Percentiles rank a stretch among this genome's conserved stretches.
These are phyloP conservation scores for Priceomyces haplophilus DNA, from an alignment of 805 yeast genomes.

Conservation along the genomic window DNA sequence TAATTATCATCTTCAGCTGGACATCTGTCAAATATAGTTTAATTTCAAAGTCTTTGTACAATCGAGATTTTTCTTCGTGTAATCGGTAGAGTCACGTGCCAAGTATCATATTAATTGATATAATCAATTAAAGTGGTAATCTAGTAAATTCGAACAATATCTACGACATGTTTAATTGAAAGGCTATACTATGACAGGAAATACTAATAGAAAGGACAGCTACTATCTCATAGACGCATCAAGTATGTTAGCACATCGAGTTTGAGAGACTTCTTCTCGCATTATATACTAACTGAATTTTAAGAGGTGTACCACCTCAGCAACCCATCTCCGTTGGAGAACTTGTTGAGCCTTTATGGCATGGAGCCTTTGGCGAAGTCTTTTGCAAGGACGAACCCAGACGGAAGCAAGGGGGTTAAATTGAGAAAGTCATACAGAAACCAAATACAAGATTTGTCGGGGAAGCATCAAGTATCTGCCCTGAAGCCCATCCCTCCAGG, in stretches of 20 bases:
- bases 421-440: slow-evolving; percentile 92
- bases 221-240: slow-evolving; percentile 11
- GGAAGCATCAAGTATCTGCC: slow-evolving; percentile 65
- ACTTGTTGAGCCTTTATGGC: slow-evolving; percentile 67
- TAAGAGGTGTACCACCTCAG: slow-evolving; percentile 39
- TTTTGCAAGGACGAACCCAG: slow-evolving; percentile 82
- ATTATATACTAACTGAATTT: neutral
- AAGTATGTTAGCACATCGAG: slow-evolving; percentile 5
- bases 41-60: neutral
- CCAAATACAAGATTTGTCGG: slow-evolving; percentile 84
- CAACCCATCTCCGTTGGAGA: slow-evolving; percentile 68
- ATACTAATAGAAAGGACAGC: slow-evolving; percentile 7
- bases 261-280: no score
- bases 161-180: no score
- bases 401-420: slow-evolving; percentile 89
- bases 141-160: no score
- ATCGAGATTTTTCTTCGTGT: no score
- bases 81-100: no score
- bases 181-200: neutral
- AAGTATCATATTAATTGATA: no score
- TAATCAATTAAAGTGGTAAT: no score
- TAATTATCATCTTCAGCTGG: slow-evolving; percentile 4
- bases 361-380: slow-evolving; percentile 67
- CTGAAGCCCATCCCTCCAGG: slow-evolving; percentile 33
- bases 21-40: slow-evolving; percentile 1